phyloP scores from a whole-genome alignment of 225 moss, liverwort and hornwort species.

The Antitrichia curtipendula region DNA sequence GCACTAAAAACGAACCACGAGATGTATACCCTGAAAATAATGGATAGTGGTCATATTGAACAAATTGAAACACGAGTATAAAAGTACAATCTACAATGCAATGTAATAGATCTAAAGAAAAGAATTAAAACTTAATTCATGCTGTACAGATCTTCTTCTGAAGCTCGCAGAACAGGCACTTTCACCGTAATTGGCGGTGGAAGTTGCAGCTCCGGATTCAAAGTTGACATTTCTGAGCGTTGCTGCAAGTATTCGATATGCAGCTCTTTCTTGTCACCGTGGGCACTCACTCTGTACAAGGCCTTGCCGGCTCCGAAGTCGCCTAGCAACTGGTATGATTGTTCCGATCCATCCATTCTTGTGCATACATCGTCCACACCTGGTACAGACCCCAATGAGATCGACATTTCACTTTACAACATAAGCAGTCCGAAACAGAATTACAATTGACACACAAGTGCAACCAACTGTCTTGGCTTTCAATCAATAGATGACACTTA shows the following conservation, averaged over 20 bases:
- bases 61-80: background rate
- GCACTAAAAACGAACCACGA: background rate
- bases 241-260: conserved; percentile 63
- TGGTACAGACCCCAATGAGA: background rate
- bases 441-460: background rate
- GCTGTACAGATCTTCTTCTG: conserved; percentile 60
- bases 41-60: background rate
- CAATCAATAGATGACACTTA: background rate
- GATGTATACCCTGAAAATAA: background rate
- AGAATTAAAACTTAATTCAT: background rate
- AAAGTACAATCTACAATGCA: background rate
- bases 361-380: conserved; percentile 80
- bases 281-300: conserved; percentile 44
- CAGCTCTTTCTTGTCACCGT: conserved; percentile 32
- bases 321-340: conserved; percentile 74
- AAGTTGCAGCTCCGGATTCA: conserved; percentile 27
- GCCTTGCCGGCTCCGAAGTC: conserved; percentile 79
- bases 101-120: background rate
- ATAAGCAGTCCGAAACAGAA: background rate
- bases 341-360: conserved; percentile 90
- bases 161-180: conserved; percentile 63
- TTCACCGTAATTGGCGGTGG: conserved; percentile 49
- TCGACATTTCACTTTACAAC: background rate
- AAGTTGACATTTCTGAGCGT: conserved; percentile 18
- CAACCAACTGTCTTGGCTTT: background rate